A percentile compares a stretch with the other conserved stretches of the same genome.
These are phyloP conservation scores for Posidonia australis DNA, from an alignment of 106 monocot species.

Conservation along the genomic window DNA sequence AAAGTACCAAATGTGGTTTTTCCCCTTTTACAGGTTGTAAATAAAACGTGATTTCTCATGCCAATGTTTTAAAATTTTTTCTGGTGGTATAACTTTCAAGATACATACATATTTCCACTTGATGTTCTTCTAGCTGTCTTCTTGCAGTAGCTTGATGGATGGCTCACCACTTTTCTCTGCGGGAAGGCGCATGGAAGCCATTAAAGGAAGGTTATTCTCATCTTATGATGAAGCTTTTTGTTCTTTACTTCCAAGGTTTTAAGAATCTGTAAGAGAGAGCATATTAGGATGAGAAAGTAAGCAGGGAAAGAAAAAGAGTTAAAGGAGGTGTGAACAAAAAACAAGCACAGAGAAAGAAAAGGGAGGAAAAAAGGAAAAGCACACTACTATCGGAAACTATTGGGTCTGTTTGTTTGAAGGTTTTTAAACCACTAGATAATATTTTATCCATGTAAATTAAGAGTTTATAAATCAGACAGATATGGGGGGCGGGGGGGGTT, in stretches of 20 bases:
- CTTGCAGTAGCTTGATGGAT: not conserved
- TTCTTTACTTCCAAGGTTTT: not conserved
- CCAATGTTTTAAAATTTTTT: not conserved
- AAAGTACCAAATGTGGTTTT: not conserved
- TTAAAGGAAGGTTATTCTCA: not conserved
- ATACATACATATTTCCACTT: too few relatives aligned
- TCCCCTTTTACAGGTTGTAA: not conserved
- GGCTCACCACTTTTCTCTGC: not conserved
- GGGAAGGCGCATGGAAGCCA: not conserved
- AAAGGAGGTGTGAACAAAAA: not conserved
- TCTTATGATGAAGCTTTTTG: slow-evolving; percentile 1
- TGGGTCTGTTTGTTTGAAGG: too few relatives aligned
- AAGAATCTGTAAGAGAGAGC: not conserved
- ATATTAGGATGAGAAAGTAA: not conserved
- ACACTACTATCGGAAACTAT: too few relatives aligned
- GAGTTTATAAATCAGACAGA: too few relatives aligned
- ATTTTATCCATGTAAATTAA: too few relatives aligned
- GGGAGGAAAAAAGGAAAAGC: not conserved
- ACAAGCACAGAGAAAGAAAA: not conserved
- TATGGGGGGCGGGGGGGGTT: too few relatives aligned
- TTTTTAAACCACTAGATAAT: too few relatives aligned
- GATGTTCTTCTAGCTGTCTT: too few relatives aligned
- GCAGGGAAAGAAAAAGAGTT: not conserved
- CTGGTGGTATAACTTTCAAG: not conserved
- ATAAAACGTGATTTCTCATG: not conserved